These are phyloP conservation scores for Plasmodium gaboni DNA, from an alignment of 169 alveolate species.

Conservation along the genomic window DNA sequence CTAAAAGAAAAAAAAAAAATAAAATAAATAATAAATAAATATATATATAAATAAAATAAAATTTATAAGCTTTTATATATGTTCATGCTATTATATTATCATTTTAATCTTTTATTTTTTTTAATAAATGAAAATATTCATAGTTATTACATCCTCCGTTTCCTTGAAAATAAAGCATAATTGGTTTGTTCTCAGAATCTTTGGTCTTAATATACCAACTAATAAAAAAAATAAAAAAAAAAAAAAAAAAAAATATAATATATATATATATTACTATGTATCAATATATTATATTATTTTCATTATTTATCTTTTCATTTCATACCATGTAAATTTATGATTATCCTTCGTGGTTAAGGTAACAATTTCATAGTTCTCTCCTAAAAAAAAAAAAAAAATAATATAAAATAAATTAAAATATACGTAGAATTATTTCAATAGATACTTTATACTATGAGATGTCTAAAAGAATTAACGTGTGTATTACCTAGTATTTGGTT, in stretches of 20 bases:
- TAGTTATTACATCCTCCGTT: conserved; percentile 46
- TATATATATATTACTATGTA: too few species aligned
- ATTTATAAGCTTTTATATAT: not conserved
- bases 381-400: conserved; percentile 14
- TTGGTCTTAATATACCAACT: conserved; percentile 55
- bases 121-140: not conserved
- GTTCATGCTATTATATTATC: not conserved
- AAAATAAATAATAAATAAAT: too few species aligned
- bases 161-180: conserved; percentile 43
- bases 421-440: too few species aligned
- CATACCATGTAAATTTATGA: not conserved
- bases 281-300: not conserved
- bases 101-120: not conserved
- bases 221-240: not conserved
- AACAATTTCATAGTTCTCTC: conserved; percentile 27
- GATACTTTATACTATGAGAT: too few species aligned
- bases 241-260: not conserved
- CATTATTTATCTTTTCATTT: not conserved
- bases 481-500: not conserved
- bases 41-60: not conserved
- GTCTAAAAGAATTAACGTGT: too few species aligned
- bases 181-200: conserved; percentile 28
- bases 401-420: not conserved
- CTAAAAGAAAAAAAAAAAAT: conserved; percentile 3
- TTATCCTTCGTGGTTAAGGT: conserved; percentile 2